phyloP scores from a whole-genome alignment of 352 stramenopile species.

The Globisporangium mamillatum region DNA sequence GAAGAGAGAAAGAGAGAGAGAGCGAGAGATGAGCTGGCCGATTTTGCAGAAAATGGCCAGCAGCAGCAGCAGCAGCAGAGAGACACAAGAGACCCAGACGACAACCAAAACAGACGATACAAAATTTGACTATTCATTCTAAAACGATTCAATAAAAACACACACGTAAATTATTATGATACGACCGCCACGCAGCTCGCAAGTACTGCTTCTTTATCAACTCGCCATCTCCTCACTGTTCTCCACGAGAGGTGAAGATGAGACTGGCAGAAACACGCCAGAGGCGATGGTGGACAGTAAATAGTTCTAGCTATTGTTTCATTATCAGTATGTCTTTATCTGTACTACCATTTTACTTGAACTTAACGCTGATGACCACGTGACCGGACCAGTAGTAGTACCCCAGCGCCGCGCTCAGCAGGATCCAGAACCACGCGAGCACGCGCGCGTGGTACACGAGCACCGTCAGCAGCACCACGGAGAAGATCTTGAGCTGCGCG shows the following conservation, averaged over 20 bases:
- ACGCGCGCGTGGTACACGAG: slow-evolving; percentile 32
- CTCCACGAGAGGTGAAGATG: too few species aligned
- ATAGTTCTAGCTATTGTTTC: slow-evolving; percentile 1
- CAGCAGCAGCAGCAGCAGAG: neutral
- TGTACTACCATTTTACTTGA: slow-evolving; percentile 11
- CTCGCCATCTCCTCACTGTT: too few species aligned
- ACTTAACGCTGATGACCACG: slow-evolving; percentile 26
- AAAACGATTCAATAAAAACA: neutral
- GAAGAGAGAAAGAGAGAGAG: slow-evolving; percentile 3
- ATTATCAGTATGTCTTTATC: neutral
- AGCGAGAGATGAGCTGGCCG: neutral
- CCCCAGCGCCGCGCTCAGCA: slow-evolving; percentile 13
- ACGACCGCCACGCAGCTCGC: neutral
- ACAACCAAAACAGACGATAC: neutral
- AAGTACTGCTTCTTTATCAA: neutral
- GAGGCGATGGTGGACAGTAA: neutral
- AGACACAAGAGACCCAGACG: neutral
- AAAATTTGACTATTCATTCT: neutral
- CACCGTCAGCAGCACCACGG: slow-evolving; percentile 19
- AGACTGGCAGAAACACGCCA: too few species aligned
- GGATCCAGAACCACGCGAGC: slow-evolving; percentile 43
- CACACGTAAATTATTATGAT: slow-evolving; percentile 10
- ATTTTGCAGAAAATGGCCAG: neutral
- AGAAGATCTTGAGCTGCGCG: slow-evolving; percentile 40
- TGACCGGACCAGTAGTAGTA: slow-evolving; percentile 63